These are phyloP conservation scores for Thielaviopsis punctulata DNA, from an alignment of 2,329 filamentous ascomycete genomes.

Conservation along the genomic window DNA sequence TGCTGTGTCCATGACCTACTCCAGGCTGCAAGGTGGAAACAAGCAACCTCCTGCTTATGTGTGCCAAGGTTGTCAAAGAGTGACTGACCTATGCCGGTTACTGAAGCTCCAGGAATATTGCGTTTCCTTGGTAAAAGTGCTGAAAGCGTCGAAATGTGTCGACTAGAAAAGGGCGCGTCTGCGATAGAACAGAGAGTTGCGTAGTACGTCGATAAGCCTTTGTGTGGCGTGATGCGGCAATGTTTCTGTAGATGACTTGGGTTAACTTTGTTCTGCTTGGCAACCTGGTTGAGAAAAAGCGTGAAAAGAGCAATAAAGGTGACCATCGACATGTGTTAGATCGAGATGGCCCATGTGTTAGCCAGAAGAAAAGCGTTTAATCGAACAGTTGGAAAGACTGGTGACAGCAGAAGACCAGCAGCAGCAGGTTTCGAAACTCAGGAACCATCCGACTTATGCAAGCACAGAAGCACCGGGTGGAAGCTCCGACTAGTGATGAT, in stretches of 20 bases:
- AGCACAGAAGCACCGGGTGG: background rate
- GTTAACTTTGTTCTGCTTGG: background rate
- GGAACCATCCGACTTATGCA: background rate
- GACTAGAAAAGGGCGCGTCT: background rate
- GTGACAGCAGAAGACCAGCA: background rate
- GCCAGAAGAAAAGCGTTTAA: background rate
- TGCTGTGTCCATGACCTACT: slow-evolving; percentile 7
- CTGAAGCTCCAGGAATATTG: too few relatives aligned
- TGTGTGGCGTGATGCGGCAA: background rate
- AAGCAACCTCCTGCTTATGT: background rate
- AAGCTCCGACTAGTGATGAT: background rate
- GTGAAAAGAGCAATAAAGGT: background rate
- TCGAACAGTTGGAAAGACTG: background rate
- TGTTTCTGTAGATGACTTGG: background rate
- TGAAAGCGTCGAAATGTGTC: too few relatives aligned
- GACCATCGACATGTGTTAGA: too few relatives aligned
- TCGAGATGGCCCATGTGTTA: background rate
- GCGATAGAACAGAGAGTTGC: too few relatives aligned
- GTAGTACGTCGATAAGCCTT: background rate
- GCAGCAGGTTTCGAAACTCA: background rate
- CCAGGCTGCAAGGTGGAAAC: too few relatives aligned
- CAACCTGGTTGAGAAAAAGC: background rate
- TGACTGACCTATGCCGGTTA: too few relatives aligned
- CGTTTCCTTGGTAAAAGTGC: too few relatives aligned
- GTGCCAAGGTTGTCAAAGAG: too few relatives aligned